A percentile compares a stretch with the other conserved stretches of the same genome.
Evolutionary conservation across 805 yeast genomes (phyloP).

Genomic region (Candida argentea): DNA sequence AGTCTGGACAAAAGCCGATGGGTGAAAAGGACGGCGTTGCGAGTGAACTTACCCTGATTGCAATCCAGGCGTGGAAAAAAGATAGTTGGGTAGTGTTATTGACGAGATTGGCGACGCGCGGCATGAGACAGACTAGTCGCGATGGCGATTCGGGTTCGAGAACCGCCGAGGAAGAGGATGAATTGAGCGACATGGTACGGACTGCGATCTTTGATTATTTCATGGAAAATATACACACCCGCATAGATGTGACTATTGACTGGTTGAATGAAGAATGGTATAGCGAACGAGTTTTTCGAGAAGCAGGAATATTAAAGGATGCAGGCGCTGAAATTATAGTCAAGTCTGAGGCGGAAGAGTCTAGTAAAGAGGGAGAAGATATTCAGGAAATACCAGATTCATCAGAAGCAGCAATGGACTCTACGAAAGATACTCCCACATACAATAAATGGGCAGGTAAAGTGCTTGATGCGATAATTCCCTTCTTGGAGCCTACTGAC

Average conservation of each 20-base stretch:
- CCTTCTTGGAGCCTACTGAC: constrained; percentile 76
- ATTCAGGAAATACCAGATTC: background rate
- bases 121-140: constrained; percentile 32
- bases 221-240: constrained; percentile 56
- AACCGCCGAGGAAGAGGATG: constrained; percentile 20
- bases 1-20: too few species aligned
- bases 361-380: constrained; percentile 4
- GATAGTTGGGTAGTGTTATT: constrained; percentile 72
- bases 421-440: constrained; percentile 24
- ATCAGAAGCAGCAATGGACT: background rate
- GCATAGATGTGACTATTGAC: constrained; percentile 69
- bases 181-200: constrained; percentile 53
- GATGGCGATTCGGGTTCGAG: constrained; percentile 11
- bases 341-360: constrained; percentile 8
- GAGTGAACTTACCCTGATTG: constrained; percentile 48
- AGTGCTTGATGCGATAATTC: constrained; percentile 69
- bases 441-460: constrained; percentile 65
- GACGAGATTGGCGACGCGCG: constrained; percentile 76
- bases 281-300: constrained; percentile 39
- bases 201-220: constrained; percentile 64
- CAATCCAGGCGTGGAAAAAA: constrained; percentile 41
- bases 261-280: constrained; percentile 98
- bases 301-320: constrained; percentile 14
- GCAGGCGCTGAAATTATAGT: too few species aligned
- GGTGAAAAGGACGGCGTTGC: constrained; percentile 20